phyloP scores from a whole-genome alignment of 2,329 filamentous ascomycete genomes.

The Colletotrichum tanaceti region DNA sequence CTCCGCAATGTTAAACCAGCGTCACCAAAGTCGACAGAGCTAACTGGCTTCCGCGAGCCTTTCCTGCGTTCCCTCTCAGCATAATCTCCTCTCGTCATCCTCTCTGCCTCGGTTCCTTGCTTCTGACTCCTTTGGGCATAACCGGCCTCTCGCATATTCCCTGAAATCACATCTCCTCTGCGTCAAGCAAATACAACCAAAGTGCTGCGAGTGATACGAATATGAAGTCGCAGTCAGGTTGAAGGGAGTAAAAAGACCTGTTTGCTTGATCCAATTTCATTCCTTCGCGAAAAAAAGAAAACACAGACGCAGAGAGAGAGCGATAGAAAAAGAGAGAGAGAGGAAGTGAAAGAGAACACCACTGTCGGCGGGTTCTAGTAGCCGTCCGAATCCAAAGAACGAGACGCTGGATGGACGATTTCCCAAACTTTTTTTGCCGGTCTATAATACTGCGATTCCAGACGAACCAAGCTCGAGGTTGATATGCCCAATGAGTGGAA shows the following conservation, averaged over 20 bases:
- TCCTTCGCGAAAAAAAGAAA: constrained; percentile 6
- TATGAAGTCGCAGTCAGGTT: not conserved
- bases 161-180: not conserved
- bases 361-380: not conserved
- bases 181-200: not conserved
- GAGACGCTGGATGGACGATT: not conserved
- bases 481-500: not conserved
- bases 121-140: not conserved
- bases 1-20: not conserved
- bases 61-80: not conserved
- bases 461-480: not conserved
- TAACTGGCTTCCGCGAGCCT: not conserved
- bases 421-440: not conserved
- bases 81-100: not conserved
- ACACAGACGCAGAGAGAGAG: not conserved
- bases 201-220: not conserved
- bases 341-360: not conserved
- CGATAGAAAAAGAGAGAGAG: too few relatives aligned
- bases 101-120: not conserved
- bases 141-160: not conserved
- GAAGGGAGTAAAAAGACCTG: not conserved
- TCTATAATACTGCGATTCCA: constrained; percentile 5
- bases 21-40: not conserved
- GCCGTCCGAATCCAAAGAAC: constrained; percentile 1
- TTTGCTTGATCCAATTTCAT: constrained; percentile 8